phyloP scores from a whole-genome alignment of 139 green algal species.

The Limnomonas spitsbergensis region DNA sequence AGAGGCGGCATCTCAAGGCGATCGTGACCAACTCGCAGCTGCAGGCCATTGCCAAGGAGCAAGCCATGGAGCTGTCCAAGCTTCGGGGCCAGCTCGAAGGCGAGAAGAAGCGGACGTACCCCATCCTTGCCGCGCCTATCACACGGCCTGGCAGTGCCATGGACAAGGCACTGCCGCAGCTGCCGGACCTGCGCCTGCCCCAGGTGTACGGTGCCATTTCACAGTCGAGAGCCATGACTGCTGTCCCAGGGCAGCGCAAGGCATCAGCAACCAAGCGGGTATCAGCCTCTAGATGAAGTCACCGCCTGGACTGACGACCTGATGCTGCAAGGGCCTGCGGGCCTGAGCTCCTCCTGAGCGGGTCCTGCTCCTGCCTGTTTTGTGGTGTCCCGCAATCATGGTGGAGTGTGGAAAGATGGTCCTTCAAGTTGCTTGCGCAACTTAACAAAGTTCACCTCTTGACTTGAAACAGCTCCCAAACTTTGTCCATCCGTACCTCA shows the following conservation, averaged over 20 bases:
- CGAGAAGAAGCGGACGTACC: neutral
- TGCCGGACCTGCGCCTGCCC: neutral
- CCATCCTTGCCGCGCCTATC: neutral
- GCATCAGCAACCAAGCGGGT: neutral
- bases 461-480: too few relatives aligned
- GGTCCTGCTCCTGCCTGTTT: neutral
- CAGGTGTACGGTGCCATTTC: neutral
- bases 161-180: neutral
- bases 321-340: neutral
- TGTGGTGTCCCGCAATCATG: neutral
- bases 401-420: too few relatives aligned
- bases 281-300: neutral
- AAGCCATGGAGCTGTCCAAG: neutral
- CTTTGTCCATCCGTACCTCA: too few relatives aligned
- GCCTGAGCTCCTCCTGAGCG: neutral
- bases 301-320: neutral
- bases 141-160: neutral
- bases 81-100: neutral
- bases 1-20: conserved; percentile 23
- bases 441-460: too few relatives aligned
- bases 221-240: neutral
- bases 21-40: conserved; percentile 39
- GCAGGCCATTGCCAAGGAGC: neutral
- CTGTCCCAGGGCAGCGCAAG: neutral
- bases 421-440: too few relatives aligned